These are phyloP conservation scores for Pythium volutum DNA, from an alignment of 352 stramenopile species.

Conservation along the genomic window DNA sequence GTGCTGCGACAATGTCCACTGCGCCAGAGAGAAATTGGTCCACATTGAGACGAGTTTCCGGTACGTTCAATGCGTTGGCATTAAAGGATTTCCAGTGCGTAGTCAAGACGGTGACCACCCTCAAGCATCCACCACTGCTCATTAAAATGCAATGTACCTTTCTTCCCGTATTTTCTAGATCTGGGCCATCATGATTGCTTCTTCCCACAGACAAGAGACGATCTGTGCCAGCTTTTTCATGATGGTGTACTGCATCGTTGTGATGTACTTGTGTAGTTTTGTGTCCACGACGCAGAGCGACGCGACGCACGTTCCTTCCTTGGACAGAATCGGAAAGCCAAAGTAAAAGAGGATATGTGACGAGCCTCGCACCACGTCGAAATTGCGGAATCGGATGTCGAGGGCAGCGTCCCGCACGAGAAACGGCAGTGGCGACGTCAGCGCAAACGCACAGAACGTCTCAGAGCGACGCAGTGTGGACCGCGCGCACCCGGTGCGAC, in stretches of 20 bases:
- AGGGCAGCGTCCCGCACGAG: slow-evolving; percentile 42
- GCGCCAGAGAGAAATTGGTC: slow-evolving; percentile 19
- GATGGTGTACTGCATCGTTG: slow-evolving; percentile 60
- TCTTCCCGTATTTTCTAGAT: slow-evolving; percentile 1
- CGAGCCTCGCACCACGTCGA: slow-evolving; percentile 32
- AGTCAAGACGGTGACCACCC: not conserved
- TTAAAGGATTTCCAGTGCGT: slow-evolving; percentile 31
- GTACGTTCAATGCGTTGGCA: slow-evolving; percentile 36
- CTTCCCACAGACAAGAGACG: slow-evolving; percentile 17
- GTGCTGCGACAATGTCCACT: slow-evolving; percentile 50
- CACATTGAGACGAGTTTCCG: slow-evolving; percentile 38
- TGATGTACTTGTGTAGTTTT: slow-evolving; percentile 44
- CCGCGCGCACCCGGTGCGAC: slow-evolving; percentile 16
- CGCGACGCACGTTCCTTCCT: slow-evolving; percentile 29
- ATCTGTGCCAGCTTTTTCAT: slow-evolving; percentile 42
- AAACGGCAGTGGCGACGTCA: slow-evolving; percentile 34
- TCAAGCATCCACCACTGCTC: not conserved
- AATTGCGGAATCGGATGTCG: slow-evolving; percentile 54
- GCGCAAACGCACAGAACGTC: slow-evolving; percentile 39
- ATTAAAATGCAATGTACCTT: not conserved
- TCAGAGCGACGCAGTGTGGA: slow-evolving; percentile 25
- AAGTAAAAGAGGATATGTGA: slow-evolving; percentile 41
- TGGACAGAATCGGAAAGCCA: slow-evolving; percentile 35
- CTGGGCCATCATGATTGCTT: not conserved
- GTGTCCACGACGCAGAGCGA: slow-evolving; percentile 45